These are phyloP conservation scores for Phlebiopsis flavidoalba DNA, from an alignment of 768 basidiomycete species.

Conservation along the genomic window DNA sequence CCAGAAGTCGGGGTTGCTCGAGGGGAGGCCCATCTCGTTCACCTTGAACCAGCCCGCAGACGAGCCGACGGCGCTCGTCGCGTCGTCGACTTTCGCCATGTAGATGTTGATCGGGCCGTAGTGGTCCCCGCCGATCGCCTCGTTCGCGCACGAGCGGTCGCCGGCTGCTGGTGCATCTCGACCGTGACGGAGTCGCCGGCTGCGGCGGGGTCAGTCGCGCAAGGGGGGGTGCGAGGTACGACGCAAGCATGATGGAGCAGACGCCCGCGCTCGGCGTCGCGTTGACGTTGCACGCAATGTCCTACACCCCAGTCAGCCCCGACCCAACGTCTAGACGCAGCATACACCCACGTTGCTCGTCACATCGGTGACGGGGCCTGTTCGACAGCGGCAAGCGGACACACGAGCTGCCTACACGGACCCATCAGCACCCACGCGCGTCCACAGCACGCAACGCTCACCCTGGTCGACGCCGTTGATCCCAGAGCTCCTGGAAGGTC, in stretches of 20 bases:
- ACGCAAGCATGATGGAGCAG: constrained; percentile 38
- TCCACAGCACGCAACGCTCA: constrained; percentile 5
- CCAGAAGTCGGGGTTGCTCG: constrained; percentile 44
- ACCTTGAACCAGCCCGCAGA: constrained; percentile 47
- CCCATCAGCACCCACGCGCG: not conserved
- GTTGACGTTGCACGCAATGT: constrained; percentile 44
- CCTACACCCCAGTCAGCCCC: constrained; percentile 19
- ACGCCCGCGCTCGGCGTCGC: constrained; percentile 29
- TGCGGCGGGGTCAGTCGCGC: constrained; percentile 5
- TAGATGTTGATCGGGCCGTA: constrained; percentile 45
- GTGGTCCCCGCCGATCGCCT: constrained; percentile 49
- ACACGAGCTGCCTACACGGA: constrained; percentile 28
- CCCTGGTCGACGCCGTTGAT: constrained; percentile 45
- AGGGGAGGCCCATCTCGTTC: constrained; percentile 42
- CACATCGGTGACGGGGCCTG: constrained; percentile 40
- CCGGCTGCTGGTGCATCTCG: constrained; percentile 50
- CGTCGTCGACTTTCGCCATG: constrained; percentile 44
- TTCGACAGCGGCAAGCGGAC: constrained; percentile 42
- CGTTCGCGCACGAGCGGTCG: constrained; percentile 38
- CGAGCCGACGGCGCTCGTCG: constrained; percentile 38
- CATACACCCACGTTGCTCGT: constrained; percentile 27
- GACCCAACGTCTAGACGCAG: not conserved
- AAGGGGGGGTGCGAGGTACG: not conserved
- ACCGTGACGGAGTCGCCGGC: constrained; percentile 45
- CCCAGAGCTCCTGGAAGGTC: constrained; percentile 50